phyloP scores from a whole-genome alignment of 768 basidiomycete species.

The Pisolithus albus region DNA sequence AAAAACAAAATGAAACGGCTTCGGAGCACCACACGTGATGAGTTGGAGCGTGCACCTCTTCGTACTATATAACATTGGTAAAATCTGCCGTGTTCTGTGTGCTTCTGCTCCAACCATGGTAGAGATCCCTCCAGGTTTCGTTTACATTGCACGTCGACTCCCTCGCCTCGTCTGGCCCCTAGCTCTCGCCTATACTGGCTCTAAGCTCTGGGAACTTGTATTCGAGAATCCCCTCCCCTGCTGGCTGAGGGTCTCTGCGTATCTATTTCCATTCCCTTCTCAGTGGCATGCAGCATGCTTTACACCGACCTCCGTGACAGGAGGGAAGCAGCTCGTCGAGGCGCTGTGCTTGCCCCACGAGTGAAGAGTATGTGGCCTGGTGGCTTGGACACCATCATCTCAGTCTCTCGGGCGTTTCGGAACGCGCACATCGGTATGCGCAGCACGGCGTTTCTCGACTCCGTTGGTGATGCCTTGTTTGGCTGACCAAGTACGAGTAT shows the following conservation, averaged over 20 bases:
- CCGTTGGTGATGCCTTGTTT: not conserved
- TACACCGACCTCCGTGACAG: conserved; percentile 14
- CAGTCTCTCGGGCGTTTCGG: conserved; percentile 17
- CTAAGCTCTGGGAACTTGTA: not conserved
- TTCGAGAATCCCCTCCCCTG: not conserved
- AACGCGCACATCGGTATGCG: conserved; percentile 25
- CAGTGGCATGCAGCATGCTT: not conserved
- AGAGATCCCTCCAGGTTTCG: too few species aligned
- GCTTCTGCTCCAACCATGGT: too few species aligned
- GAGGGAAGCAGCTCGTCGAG: conserved; percentile 36
- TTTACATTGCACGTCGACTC: too few species aligned
- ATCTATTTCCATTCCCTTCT: not conserved
- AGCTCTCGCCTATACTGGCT: too few species aligned
- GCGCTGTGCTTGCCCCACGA: conserved; percentile 34
- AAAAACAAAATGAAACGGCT: too few species aligned
- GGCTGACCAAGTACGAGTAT: not conserved
- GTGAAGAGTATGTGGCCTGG: conserved; percentile 31
- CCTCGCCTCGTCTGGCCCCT: too few species aligned
- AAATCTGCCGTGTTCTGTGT: too few species aligned
- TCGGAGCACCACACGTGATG: too few species aligned
- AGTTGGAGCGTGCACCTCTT: too few species aligned
- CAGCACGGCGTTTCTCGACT: not conserved
- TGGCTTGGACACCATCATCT: conserved; percentile 28
- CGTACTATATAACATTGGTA: too few species aligned
- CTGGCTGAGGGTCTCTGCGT: not conserved